Evolutionary conservation across 306 rosid species (phyloP).

Genomic region (Senna tora): DNA sequence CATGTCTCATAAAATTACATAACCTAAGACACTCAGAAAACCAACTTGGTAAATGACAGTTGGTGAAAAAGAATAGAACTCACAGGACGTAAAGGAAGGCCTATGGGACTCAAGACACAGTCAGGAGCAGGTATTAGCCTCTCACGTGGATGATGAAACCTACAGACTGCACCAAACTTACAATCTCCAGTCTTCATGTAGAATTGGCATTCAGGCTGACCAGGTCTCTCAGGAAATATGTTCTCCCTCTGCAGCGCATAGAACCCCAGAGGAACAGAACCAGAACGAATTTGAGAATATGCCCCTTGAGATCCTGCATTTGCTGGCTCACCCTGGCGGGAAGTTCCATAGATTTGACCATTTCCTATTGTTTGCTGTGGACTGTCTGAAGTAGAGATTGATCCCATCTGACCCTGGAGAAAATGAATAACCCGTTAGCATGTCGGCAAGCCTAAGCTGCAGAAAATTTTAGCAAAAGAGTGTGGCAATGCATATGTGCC

Average conservation of each 20-base stretch:
- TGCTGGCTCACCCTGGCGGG: constrained; percentile 63
- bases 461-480: constrained; percentile 22
- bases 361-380: constrained; percentile 72
- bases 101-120: constrained; percentile 87
- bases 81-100: constrained; percentile 95
- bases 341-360: constrained; percentile 71
- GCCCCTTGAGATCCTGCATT: constrained; percentile 71
- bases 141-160: constrained; percentile 95
- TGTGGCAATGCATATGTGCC: constrained; percentile 24
- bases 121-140: constrained; percentile 89
- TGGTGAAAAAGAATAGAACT: constrained; percentile 43
- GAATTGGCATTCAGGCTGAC: constrained; percentile 96
- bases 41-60: constrained; percentile 17
- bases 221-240: constrained; percentile 97
- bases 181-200: constrained; percentile 99
- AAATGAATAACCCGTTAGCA: constrained; percentile 41
- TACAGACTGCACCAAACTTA: constrained; percentile 94
- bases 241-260: constrained; percentile 87
- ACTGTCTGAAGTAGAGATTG: constrained; percentile 72
- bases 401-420: constrained; percentile 89
- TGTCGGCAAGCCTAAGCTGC: constrained; percentile 31
- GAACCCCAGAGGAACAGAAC: constrained; percentile 73
- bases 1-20: constrained; percentile 23
- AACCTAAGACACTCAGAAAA: constrained; percentile 23
- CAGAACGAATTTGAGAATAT: constrained; percentile 67